Evolutionary conservation across 2,329 filamentous ascomycete genomes (phyloP), one percentile per base, ranked within the genome.

Genomic region (Purpureocillium takamizusanense): DNA sequence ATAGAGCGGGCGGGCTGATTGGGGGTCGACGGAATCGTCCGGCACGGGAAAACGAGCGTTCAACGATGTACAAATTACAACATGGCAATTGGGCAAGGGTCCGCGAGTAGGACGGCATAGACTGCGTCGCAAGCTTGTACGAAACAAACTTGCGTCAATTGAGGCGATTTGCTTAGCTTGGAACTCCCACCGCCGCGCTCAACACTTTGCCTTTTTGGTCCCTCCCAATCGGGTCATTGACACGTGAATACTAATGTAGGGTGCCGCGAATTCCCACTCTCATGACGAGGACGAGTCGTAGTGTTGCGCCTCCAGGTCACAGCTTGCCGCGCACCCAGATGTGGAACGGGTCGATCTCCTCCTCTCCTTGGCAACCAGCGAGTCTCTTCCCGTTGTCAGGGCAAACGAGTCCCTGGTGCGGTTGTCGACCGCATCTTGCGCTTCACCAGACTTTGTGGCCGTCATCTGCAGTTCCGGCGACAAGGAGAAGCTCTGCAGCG

Each of bases 51-150:
- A n/a, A 38, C 37, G 38, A 46, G 13, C 31, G 32, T 31, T 36
- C 42, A 36, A 43, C 43, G 38, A 46, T 52, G 51, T 55, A 55
- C 47, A 44, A 52, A 54, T 36, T 46, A 47, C 40, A 45, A 42
- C 35, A 42, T 45, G 50, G 7, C n/a, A 14, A 14, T 30, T 30
- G 28, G 28, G 28, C 6, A 12, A 37, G 36, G 36, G 33, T 18
- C 37, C 32, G 42, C 17, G 37, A 37, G 39, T 30, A 37, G 39
- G 43, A 32, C 38, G 40, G 44, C 31, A 45, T 48, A 46, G 44
- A 44, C 35, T 31, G 42, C 31, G 31, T 41, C 35, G 31, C 38
- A 27, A 27, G 33, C 40, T 36, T 40, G 31, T 31, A 21, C 30
- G 30, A 29, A 23, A 18, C 21, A 25, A 25, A 28, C 34, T 21